A percentile compares a stretch with the other conserved stretches of the same genome.
These are phyloP conservation scores for Pyrenula massariospora DNA, from an alignment of 495 filamentous ascomycete species.

Conservation along the genomic window DNA sequence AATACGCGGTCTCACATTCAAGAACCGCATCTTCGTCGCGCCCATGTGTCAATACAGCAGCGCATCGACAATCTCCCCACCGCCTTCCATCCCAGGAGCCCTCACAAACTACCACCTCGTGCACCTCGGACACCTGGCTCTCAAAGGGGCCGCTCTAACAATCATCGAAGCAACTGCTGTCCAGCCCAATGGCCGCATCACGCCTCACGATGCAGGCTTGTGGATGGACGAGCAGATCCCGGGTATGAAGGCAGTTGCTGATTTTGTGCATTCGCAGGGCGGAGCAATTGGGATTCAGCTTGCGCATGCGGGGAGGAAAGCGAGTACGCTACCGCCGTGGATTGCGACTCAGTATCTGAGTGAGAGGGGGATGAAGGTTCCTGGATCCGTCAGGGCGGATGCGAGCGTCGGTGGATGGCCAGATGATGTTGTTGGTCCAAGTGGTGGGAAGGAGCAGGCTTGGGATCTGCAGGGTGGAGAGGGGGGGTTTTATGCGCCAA, in stretches of 20 bases:
- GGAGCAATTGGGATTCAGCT: conserved; percentile 63
- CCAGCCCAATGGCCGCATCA: conserved; percentile 56
- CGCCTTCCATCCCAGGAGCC: conserved; percentile 38
- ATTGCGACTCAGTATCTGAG: conserved; percentile 13
- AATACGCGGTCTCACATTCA: conserved; percentile 55
- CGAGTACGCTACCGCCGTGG: conserved; percentile 53
- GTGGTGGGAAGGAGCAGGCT: conserved; percentile 34
- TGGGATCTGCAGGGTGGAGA: conserved; percentile 31
- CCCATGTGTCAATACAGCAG: conserved; percentile 53
- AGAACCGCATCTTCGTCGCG: conserved; percentile 55
- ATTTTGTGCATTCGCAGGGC: conserved; percentile 49
- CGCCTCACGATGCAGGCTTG: conserved; percentile 55
- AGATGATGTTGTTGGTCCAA: conserved; percentile 50
- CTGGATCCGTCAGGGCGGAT: conserved; percentile 23
- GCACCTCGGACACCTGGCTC: conserved; percentile 48
- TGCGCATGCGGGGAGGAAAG: conserved; percentile 65
- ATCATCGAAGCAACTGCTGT: conserved; percentile 63
- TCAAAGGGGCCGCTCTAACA: conserved; percentile 52
- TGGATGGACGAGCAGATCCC: conserved; percentile 62
- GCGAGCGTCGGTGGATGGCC: conserved; percentile 57
- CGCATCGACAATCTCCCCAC: conserved; percentile 28
- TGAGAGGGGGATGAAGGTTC: conserved; percentile 13
- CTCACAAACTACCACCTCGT: conserved; percentile 61
- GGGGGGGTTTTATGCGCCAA: conserved; percentile 49
- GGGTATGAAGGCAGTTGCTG: conserved; percentile 46